Evolutionary conservation across 371 early-diverging fungal genomes (phyloP), one percentile per base, ranked within the genome.

Genomic region (Mycotypha africana): DNA sequence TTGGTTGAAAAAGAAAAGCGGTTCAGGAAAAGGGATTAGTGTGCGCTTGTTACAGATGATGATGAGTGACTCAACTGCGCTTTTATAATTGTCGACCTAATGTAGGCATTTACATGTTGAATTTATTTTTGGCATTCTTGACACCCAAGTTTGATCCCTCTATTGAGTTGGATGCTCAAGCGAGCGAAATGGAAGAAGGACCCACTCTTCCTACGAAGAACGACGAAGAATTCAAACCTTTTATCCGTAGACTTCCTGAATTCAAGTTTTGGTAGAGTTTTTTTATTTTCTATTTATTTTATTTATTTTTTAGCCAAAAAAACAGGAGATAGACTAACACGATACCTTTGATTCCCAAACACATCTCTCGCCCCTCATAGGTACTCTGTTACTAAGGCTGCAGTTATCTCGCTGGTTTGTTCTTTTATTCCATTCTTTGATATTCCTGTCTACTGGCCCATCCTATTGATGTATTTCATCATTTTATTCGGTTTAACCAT

Each of bases 231-330:
- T 99, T 98, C 58, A 79, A 86, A 42, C 99, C 99, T 3, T 99
- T 99, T 67, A 92, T 99, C 47, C 78, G 99, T 56, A 78, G 97
- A 52, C 76, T 99, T 37, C 99, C 99, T n/a, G 99, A 99, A 74
- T 99, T 98, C 78, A 95, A 96, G 64, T 99, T 96, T 65, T 99
- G 99, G 99, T 86, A 76, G 53, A 67, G 17, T 36, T 45, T 8
- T 21, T 8, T 33, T 5, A 16, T 31, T 31, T 14, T 26, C 3
- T 26, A 23, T 10, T 8, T n/a, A 35, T 41, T 36, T 26, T 16
- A 9, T 28, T 25, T 38, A 11, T 21, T 25, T 26, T 31, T 21
- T 30, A 37, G n/a, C n/a, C n/a, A n/a, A n/a, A n/a, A n/a, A n/a
- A n/a, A n/a, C n/a, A n/a, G n/a, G n/a, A n/a, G n/a, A n/a, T n/a